phyloP scores from a whole-genome alignment of 148 eudicot genomes.

The Spergularia marina region DNA sequence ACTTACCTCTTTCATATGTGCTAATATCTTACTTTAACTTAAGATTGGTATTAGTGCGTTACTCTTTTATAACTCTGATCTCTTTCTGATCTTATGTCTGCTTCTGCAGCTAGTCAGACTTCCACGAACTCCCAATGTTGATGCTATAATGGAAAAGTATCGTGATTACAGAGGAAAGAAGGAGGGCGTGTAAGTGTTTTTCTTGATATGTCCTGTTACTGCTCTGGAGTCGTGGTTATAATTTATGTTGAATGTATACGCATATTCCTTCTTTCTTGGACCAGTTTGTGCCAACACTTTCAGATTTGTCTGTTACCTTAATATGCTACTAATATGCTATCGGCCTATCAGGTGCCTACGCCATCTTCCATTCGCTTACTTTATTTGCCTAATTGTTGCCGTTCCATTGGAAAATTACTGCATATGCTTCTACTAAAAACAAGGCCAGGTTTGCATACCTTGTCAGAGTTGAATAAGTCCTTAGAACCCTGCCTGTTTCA shows the following conservation, averaged over 20 bases:
- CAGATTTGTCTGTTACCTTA: conserved; percentile 1
- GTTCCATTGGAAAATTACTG: neutral
- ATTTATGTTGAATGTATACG: neutral
- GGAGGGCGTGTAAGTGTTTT: conserved; percentile 15
- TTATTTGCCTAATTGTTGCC: neutral
- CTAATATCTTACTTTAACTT: neutral
- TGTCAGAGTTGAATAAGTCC: conserved; percentile 4
- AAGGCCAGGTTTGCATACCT: neutral
- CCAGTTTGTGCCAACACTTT: neutral
- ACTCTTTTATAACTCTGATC: neutral
- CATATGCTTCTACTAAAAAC: neutral
- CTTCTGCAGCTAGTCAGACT: conserved; percentile 19
- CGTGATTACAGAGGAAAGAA: conserved; percentile 14
- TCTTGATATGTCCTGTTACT: neutral
- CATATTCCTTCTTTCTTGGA: neutral
- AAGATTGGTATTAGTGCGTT: no score
- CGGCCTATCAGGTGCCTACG: neutral
- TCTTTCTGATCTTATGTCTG: neutral
- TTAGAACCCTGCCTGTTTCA: neutral
- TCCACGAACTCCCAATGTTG: conserved; percentile 22
- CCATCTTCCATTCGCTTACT: neutral
- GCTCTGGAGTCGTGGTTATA: neutral
- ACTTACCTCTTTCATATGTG: neutral
- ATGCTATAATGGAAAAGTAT: conserved; percentile 19
- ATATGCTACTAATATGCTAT: neutral